These are phyloP conservation scores for Rossbeevera mucosa DNA, from an alignment of 768 basidiomycete species.

Conservation along the genomic window DNA sequence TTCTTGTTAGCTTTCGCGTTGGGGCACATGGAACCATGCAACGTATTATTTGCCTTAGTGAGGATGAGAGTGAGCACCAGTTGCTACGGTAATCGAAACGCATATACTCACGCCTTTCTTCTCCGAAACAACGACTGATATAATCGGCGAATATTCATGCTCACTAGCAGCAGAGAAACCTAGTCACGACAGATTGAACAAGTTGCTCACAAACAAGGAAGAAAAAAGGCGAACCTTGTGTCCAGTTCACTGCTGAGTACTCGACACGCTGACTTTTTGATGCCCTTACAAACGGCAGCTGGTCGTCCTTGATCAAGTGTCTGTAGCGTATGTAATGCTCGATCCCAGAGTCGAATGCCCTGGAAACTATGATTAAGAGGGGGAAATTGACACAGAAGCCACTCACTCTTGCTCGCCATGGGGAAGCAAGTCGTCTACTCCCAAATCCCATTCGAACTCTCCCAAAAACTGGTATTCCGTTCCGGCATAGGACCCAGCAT, in stretches of 20 bases:
- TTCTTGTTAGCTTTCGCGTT: slow-evolving; percentile 42
- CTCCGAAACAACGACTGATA: slow-evolving; percentile 52
- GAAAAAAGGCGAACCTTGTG: slow-evolving; percentile 38
- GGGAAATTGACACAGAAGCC: neutral
- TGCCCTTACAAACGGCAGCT: slow-evolving; percentile 52
- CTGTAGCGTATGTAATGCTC: slow-evolving; percentile 52
- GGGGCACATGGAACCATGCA: slow-evolving; percentile 64
- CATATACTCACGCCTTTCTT: slow-evolving; percentile 39
- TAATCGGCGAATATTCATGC: slow-evolving; percentile 38
- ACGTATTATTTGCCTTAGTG: slow-evolving; percentile 55
- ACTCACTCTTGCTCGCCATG: slow-evolving; percentile 64
- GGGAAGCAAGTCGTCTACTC: slow-evolving; percentile 52
- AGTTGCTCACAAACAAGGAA: neutral
- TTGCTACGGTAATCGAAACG: neutral
- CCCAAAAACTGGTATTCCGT: slow-evolving; percentile 51
- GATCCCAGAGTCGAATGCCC: slow-evolving; percentile 50
- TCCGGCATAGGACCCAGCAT: slow-evolving; percentile 42
- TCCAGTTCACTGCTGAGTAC: slow-evolving; percentile 69
- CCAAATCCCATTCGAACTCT: slow-evolving; percentile 56
- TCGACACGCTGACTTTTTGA: slow-evolving; percentile 56
- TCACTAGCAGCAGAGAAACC: slow-evolving; percentile 58
- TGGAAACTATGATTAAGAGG: slow-evolving; percentile 15
- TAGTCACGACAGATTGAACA: slow-evolving; percentile 25
- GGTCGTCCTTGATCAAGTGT: slow-evolving; percentile 38
- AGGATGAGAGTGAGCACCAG: neutral